Evolutionary conservation across 345 rosid genomes (phyloP).

Genomic region (Aquilaria yunnanensis): DNA sequence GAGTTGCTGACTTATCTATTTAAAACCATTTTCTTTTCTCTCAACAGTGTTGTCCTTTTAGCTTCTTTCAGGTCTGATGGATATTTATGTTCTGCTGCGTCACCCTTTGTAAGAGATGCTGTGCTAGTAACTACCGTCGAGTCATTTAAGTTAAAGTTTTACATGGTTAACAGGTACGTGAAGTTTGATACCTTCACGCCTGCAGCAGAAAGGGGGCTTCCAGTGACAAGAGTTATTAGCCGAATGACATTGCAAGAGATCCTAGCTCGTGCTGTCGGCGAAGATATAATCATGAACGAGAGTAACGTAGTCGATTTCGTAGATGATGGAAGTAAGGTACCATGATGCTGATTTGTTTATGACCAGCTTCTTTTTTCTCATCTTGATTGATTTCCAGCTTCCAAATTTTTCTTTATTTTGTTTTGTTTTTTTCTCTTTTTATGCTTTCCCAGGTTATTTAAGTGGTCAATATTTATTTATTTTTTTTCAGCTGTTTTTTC

Average conservation of each 20-base stretch:
- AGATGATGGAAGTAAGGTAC: slow-evolving; percentile 79
- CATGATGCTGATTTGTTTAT: slow-evolving; percentile 3
- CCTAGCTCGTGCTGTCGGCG: slow-evolving; percentile 74
- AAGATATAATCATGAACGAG: slow-evolving; percentile 64
- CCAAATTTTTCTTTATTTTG: neutral
- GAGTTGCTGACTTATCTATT: no score
- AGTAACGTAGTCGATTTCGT: slow-evolving; percentile 82
- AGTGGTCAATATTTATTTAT: neutral
- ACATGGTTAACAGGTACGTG: slow-evolving; percentile 54
- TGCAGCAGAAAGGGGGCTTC: slow-evolving; percentile 81
- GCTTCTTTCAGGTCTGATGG: no score
- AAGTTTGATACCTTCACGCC: slow-evolving; percentile 98
- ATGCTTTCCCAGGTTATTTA: slow-evolving; percentile 10
- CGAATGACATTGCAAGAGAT: slow-evolving; percentile 88
- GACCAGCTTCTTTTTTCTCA: neutral
- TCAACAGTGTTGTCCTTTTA: no score
- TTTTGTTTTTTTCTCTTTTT: neutral
- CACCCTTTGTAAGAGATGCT: no score
- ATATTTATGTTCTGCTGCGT: no score
- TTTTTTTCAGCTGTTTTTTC: neutral
- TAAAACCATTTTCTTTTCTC: no score
- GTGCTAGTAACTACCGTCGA: no score
- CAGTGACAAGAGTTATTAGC: slow-evolving; percentile 85
- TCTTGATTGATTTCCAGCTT: neutral
- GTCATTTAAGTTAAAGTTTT: slow-evolving; percentile 3